Conservation (phyloP, 2,329 filamentous ascomycete genomes). For the Gnomoniopsis smithogilvyi region DNA sequence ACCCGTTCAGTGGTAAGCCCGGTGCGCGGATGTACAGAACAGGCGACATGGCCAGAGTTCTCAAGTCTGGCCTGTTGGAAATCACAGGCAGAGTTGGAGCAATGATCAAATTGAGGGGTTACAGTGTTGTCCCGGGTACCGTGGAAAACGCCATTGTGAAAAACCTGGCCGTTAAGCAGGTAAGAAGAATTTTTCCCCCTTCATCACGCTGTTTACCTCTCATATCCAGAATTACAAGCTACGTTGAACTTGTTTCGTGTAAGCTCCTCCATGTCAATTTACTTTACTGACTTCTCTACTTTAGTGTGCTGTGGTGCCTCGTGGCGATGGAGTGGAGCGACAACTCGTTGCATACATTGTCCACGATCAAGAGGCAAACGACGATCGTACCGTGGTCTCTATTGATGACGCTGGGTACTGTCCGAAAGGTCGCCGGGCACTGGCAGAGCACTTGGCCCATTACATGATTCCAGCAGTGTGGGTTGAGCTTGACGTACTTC, state of each 20-base stretch:
- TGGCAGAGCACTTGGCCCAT: conserved; percentile 67
- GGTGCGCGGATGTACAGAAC: conserved; percentile 72
- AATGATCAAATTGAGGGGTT: conserved; percentile 80
- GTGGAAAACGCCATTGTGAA: conserved; percentile 71
- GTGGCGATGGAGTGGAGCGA: conserved; percentile 71
- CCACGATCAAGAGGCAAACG: conserved; percentile 51
- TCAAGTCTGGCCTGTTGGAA: conserved; percentile 66
- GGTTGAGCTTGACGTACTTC: conserved; percentile 68
- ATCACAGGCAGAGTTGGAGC: conserved; percentile 73
- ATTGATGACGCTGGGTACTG: conserved; percentile 72
- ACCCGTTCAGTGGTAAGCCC: conserved; percentile 58
- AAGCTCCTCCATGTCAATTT: background rate
- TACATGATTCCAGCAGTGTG: conserved; percentile 82
- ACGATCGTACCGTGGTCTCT: conserved; percentile 44
- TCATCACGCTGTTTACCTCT: background rate
- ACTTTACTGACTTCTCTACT: background rate
- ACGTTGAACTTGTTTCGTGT: too few relatives aligned
- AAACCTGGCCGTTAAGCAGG: conserved; percentile 60
- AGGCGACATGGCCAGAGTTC: conserved; percentile 65
- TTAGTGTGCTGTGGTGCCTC: conserved; percentile 68
- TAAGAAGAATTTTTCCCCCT: background rate
- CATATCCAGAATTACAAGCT: too few relatives aligned
- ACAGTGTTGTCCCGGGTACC: conserved; percentile 73
- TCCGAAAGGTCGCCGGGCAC: conserved; percentile 60
- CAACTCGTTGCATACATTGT: conserved; percentile 78